These are phyloP conservation scores for Penicillium daleae DNA, from an alignment of 495 filamentous ascomycete species.

Conservation along the genomic window DNA sequence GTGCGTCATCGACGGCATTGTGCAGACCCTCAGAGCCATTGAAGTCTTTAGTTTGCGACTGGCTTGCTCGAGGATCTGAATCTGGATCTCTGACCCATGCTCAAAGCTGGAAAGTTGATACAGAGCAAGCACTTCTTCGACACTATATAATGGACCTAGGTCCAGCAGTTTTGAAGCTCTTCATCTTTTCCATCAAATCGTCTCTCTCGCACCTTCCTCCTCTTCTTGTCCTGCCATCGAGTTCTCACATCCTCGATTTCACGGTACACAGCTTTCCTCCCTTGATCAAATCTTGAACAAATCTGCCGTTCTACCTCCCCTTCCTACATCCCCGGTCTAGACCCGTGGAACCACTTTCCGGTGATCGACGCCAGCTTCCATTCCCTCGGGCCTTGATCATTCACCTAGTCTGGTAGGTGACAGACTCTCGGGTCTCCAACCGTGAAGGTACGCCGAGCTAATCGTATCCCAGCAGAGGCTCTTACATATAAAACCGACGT, in stretches of 20 bases:
- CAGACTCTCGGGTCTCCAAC: conserved; percentile 26
- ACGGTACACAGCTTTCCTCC: not conserved
- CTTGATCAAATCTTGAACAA: not conserved
- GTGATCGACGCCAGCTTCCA: conserved; percentile 33
- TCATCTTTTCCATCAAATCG: conserved; percentile 4
- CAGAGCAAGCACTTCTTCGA: not conserved
- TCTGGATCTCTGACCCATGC: not conserved
- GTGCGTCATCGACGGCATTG: conserved; percentile 27
- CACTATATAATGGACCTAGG: conserved; percentile 30
- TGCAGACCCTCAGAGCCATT: conserved; percentile 24
- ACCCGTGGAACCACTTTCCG: conserved; percentile 19
- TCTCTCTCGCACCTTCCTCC: conserved; percentile 3
- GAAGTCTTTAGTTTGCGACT: conserved; percentile 18
- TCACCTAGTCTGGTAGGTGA: conserved; percentile 28
- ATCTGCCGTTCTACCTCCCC: not conserved
- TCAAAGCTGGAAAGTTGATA: conserved; percentile 1
- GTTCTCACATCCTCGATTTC: conserved; percentile 4
- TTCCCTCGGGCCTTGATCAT: conserved; percentile 27
- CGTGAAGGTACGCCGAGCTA: conserved; percentile 2
- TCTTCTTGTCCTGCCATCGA: not conserved
- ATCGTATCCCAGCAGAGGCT: conserved; percentile 2
- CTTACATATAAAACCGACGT: not conserved
- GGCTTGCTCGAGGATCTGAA: conserved; percentile 7
- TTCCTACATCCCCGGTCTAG: conserved; percentile 4
- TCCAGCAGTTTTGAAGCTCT: conserved; percentile 6